Percentiles rank a stretch among this genome's conserved stretches.
These are phyloP conservation scores for Melanomma pulvis-pyrius DNA, from an alignment of 495 filamentous ascomycete species.

Conservation along the genomic window DNA sequence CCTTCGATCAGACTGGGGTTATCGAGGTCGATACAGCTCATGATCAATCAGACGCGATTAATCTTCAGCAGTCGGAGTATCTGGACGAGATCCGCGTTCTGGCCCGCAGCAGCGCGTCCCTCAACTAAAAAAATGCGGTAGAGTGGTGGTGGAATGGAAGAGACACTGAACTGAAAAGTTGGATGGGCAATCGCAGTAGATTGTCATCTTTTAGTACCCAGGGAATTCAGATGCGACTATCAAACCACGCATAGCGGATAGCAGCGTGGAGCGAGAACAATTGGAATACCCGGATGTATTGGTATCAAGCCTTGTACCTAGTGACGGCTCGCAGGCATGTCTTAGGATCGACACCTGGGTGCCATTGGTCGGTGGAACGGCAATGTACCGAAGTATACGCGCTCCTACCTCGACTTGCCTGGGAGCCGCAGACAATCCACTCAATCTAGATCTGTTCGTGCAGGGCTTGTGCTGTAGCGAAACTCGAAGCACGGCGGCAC, in stretches of 20 bases:
- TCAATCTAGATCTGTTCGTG: conserved; percentile 34
- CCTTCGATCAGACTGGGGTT: conserved; percentile 30
- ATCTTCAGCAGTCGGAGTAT: conserved; percentile 25
- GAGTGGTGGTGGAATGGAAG: conserved; percentile 15
- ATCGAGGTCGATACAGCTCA: conserved; percentile 21
- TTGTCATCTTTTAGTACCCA: conserved; percentile 37
- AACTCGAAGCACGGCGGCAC: neutral
- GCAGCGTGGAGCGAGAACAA: conserved; percentile 24
- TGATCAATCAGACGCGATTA: conserved; percentile 17
- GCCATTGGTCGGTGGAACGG: conserved; percentile 36
- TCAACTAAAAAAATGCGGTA: conserved; percentile 11
- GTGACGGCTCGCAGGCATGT: conserved; percentile 28
- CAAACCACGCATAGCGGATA: conserved; percentile 28
- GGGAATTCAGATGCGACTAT: conserved; percentile 15
- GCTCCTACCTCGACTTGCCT: conserved; percentile 14
- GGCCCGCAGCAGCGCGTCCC: conserved; percentile 21
- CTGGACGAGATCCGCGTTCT: conserved; percentile 31
- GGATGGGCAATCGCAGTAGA: conserved; percentile 25
- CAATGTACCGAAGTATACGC: conserved; percentile 30
- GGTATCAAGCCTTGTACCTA: conserved; percentile 36
- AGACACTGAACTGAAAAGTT: conserved; percentile 7
- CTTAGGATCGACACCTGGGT: conserved; percentile 7
- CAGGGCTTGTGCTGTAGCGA: conserved; percentile 21
- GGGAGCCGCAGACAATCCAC: conserved; percentile 11
- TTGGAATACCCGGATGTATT: conserved; percentile 39